These are phyloP conservation scores for Mycena filopes DNA, from an alignment of 768 basidiomycete species.

Conservation along the genomic window DNA sequence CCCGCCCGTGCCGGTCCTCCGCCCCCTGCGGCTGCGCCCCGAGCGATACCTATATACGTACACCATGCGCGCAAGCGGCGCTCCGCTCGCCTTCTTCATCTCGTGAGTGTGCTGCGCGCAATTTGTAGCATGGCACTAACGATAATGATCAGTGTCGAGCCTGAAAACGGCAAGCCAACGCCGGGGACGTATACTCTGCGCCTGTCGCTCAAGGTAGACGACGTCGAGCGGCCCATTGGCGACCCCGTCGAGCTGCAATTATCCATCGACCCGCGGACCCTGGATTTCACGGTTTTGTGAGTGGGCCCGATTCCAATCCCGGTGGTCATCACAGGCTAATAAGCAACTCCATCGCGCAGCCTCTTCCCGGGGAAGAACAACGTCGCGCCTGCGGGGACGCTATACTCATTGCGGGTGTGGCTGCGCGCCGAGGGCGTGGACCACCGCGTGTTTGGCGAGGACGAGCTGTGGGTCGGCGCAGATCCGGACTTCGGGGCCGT, in stretches of 20 bases:
- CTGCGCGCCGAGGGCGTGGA: conserved; percentile 66
- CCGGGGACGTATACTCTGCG: conserved; percentile 63
- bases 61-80: conserved; percentile 53
- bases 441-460: conserved; percentile 71
- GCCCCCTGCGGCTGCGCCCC: conserved; percentile 41
- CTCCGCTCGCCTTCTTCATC: conserved; percentile 61
- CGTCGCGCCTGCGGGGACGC: conserved; percentile 60
- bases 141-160: conserved; percentile 52
- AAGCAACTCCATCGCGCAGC: conserved; percentile 42
- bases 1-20: conserved; percentile 35
- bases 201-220: conserved; percentile 63
- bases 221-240: conserved; percentile 64
- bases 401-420: conserved; percentile 74
- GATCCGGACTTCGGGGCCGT: conserved; percentile 73
- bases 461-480: conserved; percentile 73
- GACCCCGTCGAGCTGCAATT: conserved; percentile 59
- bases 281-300: conserved; percentile 75
- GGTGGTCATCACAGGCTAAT: neutral
- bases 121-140: no score
- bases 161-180: conserved; percentile 50
- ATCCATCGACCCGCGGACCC: conserved; percentile 60
- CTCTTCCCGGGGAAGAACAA: conserved; percentile 68
- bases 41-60: conserved; percentile 67
- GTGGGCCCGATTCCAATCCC: conserved; percentile 34
- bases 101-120: conserved; percentile 55